These are phyloP conservation scores for Cordyceps cicadae DNA, from an alignment of 2,329 filamentous ascomycete genomes.

Conservation along the genomic window DNA sequence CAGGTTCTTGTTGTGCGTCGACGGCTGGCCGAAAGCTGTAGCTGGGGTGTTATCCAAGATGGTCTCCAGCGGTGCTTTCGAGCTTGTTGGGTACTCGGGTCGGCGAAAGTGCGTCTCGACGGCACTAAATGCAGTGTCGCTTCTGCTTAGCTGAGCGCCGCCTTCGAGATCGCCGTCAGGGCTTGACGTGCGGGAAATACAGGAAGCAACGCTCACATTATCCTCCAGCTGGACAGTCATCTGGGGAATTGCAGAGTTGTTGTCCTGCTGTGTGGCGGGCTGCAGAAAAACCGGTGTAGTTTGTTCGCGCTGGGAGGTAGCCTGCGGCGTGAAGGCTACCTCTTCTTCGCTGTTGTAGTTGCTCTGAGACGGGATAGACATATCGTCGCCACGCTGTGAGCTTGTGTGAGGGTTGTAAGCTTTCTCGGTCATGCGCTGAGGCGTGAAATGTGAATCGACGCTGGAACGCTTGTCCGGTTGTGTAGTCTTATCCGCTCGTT, in stretches of 20 bases:
- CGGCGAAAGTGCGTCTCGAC: background rate
- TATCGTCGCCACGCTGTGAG: background rate
- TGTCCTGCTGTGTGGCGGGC: background rate
- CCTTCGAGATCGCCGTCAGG: slow-evolving; percentile 9
- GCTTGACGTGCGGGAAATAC: slow-evolving; percentile 5
- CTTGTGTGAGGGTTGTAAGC: background rate
- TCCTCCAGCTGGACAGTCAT: background rate
- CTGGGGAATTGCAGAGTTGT: background rate
- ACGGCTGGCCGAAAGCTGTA: background rate
- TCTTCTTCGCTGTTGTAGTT: background rate
- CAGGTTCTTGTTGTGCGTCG: background rate
- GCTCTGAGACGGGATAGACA: no score
- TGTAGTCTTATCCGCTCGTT: background rate
- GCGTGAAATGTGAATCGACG: no score
- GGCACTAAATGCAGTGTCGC: slow-evolving; percentile 8
- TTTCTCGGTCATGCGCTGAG: no score
- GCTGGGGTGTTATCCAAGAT: background rate
- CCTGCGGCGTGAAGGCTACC: background rate
- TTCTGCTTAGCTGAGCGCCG: slow-evolving; percentile 7
- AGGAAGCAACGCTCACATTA: slow-evolving; percentile 1
- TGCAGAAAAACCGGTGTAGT: background rate
- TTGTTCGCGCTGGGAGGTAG: background rate
- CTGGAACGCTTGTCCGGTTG: background rate
- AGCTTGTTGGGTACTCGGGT: background rate
- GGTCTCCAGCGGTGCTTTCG: background rate